Evolutionary conservation across 1,284 basidiomycete genomes (phyloP), one percentile per base, ranked within the genome.

Genomic region (Takashimella tepidaria): DNA sequence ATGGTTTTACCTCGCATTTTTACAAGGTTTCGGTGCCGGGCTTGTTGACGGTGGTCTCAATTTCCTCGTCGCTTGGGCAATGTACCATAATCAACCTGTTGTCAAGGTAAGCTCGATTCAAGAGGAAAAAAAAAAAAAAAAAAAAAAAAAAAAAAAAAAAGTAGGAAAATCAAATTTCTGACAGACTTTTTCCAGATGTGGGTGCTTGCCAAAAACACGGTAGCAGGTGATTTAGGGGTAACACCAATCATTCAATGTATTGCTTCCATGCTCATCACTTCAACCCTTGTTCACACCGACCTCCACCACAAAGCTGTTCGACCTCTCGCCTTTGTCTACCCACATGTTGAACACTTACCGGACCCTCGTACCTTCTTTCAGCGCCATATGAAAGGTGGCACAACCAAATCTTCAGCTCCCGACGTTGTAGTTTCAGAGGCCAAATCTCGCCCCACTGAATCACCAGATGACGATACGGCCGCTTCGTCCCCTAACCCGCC

Each of bases 281-380:
- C 73, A 10, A 73, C 73, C 0, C 67, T 77, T 23, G 74, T 77
- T 5, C 75, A 75, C 54, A 74, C 74, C 46, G 75, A 77, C 54
- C 45, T 77, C 22, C 75, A 77, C 53, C 60, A 71, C 49, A 45
- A 55, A n/a, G 64, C 62, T 1, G 67, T 76, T 50, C 51, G 45
- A 16, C 75, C 75, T 3, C 55, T 77, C 5, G 64, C 72, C 0
- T 77, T 73, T 55, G 73, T 74, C 22, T 77, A 72, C 60, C 75
- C 75, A 3, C 75, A 76, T 58, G 72, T 76, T 23, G 64, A 68
- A 31, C 68, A 74, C 52, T 62, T 77, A 1, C 74, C 75, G 0
- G 72, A 77, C 48, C 75, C 75, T 2, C 44, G 53, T 25, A 25
- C 50, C 40, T 43, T 69, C 31, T 54, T 66, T 40, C 31, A 37